A percentile compares a stretch with the other conserved stretches of the same genome.
Conservation (phyloP, 495 filamentous ascomycete species). For the Hypoxylon rickii region DNA sequence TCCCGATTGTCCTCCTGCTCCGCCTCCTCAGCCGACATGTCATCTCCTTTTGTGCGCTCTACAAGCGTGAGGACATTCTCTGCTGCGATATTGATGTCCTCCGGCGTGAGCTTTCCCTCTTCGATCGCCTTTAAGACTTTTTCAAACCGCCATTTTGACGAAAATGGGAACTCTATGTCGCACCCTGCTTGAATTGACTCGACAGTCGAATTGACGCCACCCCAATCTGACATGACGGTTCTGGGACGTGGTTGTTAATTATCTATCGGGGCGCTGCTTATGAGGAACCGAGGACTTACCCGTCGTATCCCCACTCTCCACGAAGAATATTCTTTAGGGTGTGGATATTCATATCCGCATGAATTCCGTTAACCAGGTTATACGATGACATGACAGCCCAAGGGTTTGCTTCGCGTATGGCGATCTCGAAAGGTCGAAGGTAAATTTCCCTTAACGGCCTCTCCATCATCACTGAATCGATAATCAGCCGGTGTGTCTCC, state of each 20-base stretch:
- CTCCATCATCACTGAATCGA: conserved; percentile 71
- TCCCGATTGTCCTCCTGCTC: conserved; percentile 68
- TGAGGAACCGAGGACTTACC: conserved; percentile 46
- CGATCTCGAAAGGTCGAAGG: conserved; percentile 80
- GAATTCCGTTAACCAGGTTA: conserved; percentile 78
- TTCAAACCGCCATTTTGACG: conserved; percentile 70
- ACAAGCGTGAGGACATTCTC: conserved; percentile 71
- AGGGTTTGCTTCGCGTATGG: conserved; percentile 75
- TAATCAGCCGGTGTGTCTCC: conserved; percentile 76
- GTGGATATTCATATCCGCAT: conserved; percentile 74
- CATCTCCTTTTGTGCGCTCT: conserved; percentile 63
- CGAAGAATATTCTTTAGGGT: conserved; percentile 74
- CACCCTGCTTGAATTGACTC: conserved; percentile 74
- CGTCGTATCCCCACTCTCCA: conserved; percentile 76
- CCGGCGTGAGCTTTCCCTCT: conserved; percentile 59
- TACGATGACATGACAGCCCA: conserved; percentile 87
- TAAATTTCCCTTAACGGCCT: conserved; percentile 81
- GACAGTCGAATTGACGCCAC: conserved; percentile 68
- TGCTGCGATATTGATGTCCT: conserved; percentile 55
- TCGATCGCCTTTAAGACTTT: conserved; percentile 66
- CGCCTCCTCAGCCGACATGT: conserved; percentile 61
- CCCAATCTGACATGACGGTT: conserved; percentile 76
- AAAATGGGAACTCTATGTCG: conserved; percentile 80
- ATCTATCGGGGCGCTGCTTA: no score
- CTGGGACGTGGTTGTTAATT: conserved; percentile 46